Conservation (phyloP, 169 alveolate species). For the Cyclospora cayetanensis region DNA sequence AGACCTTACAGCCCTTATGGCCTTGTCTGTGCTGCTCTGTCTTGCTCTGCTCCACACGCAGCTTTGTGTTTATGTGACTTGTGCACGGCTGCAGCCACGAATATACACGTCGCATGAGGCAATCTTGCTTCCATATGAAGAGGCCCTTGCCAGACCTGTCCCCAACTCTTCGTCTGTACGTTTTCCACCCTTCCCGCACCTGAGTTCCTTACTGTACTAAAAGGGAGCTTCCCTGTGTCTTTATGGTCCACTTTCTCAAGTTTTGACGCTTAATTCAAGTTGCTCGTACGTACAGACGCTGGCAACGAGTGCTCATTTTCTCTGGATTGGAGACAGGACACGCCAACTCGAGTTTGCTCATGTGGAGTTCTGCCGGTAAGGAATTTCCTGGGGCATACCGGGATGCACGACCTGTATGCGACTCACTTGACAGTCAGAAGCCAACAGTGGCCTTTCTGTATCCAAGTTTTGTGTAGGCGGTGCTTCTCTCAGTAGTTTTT, state of each 20-base stretch:
- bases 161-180: not conserved
- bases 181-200: too few relatives aligned
- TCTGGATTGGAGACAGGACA: constrained; percentile 86
- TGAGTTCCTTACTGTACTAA: too few relatives aligned
- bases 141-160: constrained; percentile 69
- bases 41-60: not conserved
- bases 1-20: not conserved
- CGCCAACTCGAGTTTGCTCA: constrained; percentile 81
- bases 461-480: too few relatives aligned
- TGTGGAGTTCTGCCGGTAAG: constrained; percentile 73
- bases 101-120: constrained; percentile 82
- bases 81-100: not conserved
- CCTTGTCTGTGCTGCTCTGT: not conserved
- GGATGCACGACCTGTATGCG: too few relatives aligned
- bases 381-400: not conserved
- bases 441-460: too few relatives aligned
- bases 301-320: constrained; percentile 75
- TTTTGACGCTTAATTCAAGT: too few relatives aligned
- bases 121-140: constrained; percentile 78
- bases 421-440: too few relatives aligned
- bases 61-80: not conserved
- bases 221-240: too few relatives aligned
- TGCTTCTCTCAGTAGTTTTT: too few relatives aligned
- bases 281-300: not conserved
- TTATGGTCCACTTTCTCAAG: too few relatives aligned